Evolutionary conservation across 2,329 filamentous ascomycete species (phyloP).

Genomic region (Scedosporium aurantiacum): DNA sequence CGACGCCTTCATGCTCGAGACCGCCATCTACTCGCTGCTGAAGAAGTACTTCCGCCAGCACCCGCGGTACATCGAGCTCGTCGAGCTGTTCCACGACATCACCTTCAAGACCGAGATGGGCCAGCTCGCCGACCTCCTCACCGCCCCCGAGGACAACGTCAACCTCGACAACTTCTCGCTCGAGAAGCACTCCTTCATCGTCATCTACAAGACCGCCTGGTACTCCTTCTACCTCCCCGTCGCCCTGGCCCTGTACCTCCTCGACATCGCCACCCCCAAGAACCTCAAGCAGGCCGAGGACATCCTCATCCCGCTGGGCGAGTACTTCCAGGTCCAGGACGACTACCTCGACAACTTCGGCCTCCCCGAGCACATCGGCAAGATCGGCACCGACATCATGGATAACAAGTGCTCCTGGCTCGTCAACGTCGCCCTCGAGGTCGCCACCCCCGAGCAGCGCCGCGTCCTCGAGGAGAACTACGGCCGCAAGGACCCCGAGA

Average conservation of each 20-base stretch:
- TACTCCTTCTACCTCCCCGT: constrained; percentile 99
- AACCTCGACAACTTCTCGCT: constrained; percentile 92
- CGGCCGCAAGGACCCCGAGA: constrained; percentile 74
- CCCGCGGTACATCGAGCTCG: constrained; percentile 75
- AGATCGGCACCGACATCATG: constrained; percentile 97
- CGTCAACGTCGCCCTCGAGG: constrained; percentile 82
- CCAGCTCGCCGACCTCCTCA: constrained; percentile 88
- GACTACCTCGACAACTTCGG: constrained; percentile 99
- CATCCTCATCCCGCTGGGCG: constrained; percentile 91
- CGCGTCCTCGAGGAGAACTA: constrained; percentile 86
- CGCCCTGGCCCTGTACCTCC: constrained; percentile 76
- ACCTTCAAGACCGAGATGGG: constrained; percentile 92
- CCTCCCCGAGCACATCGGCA: constrained; percentile 83
- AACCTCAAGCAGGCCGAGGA: constrained; percentile 84
- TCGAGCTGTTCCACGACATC: constrained; percentile 94
- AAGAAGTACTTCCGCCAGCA: constrained; percentile 89
- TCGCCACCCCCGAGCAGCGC: constrained; percentile 74
- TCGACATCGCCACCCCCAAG: constrained; percentile 71
- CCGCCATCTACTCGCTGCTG: constrained; percentile 78
- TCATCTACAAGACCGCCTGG: constrained; percentile 99
- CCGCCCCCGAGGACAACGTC: constrained; percentile 86
- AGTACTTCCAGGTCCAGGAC: constrained; percentile 99
- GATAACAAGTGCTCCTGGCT: constrained; percentile 99
- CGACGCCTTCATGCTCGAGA: constrained; percentile 92
- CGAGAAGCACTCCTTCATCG: constrained; percentile 94